phyloP scores from a whole-genome alignment of 202 grass and related monocot genomes.

The Bolboschoenoplectus hybrid region DNA sequence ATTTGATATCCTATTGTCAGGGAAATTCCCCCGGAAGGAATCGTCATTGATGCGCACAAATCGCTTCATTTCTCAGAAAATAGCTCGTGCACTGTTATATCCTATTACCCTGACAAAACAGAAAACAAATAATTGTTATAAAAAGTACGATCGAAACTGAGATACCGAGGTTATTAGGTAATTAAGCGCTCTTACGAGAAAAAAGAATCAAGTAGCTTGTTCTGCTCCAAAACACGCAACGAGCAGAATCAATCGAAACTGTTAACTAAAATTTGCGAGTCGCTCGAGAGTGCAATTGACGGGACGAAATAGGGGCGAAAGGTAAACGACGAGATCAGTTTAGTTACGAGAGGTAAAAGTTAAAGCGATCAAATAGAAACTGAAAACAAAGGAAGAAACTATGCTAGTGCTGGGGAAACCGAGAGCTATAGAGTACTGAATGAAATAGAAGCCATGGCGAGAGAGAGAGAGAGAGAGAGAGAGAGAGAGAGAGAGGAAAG shows the following conservation, averaged over 20 bases:
- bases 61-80: conserved; percentile 59
- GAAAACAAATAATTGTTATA: neutral
- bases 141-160: neutral
- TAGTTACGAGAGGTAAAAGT: neutral
- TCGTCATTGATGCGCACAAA: conserved; percentile 81
- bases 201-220: neutral
- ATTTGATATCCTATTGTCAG: conserved; percentile 82
- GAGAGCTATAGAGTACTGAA: neutral
- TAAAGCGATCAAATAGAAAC: neutral
- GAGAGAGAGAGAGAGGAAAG: neutral
- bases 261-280: conserved; percentile 1
- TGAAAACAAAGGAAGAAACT: neutral
- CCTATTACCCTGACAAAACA: neutral
- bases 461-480: neutral
- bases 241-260: neutral
- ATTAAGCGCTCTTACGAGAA: neutral
- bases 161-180: neutral
- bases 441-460: neutral
- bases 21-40: conserved; percentile 41
- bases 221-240: neutral
- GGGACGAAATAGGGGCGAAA: neutral
- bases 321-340: neutral
- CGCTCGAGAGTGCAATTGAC: neutral
- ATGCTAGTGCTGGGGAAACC: neutral
- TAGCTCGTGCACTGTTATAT: conserved; percentile 6